These are phyloP conservation scores for Monilinia vaccinii-corymbosi DNA, from an alignment of 2,329 filamentous ascomycete species.

Conservation along the genomic window DNA sequence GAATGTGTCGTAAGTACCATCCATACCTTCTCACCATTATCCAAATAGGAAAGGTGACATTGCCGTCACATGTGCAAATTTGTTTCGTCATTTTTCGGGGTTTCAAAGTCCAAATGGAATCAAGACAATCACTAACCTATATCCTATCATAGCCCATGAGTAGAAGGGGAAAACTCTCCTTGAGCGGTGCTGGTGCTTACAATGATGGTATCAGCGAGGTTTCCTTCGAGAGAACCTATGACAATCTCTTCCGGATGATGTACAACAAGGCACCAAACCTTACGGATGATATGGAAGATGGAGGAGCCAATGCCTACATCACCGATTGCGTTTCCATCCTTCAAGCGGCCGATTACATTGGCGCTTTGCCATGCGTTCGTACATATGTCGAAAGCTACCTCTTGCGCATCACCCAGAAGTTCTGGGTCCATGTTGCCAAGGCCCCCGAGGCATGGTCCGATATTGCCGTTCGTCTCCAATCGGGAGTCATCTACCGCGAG, in stretches of 20 bases:
- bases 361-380: conserved; percentile 15
- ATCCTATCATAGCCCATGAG: background rate
- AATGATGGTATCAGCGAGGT: conserved; percentile 14
- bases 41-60: background rate
- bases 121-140: background rate
- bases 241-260: conserved; percentile 25
- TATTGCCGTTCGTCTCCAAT: conserved; percentile 21
- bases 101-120: background rate
- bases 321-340: conserved; percentile 18
- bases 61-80: background rate
- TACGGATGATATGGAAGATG: conserved; percentile 11
- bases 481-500: conserved; percentile 25
- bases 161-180: background rate
- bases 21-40: background rate
- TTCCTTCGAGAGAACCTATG: conserved; percentile 20
- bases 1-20: conserved; percentile 19
- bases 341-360: conserved; percentile 18
- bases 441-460: conserved; percentile 22
- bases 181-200: conserved; percentile 7
- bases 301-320: conserved; percentile 10
- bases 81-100: background rate
- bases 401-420: conserved; percentile 18
- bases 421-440: conserved; percentile 21
- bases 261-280: conserved; percentile 18
- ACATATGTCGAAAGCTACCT: conserved; percentile 21